Evolutionary conservation across 768 basidiomycete genomes (phyloP), one percentile per base, ranked within the genome.

Genomic region (Pleurotus pulmonarius): DNA sequence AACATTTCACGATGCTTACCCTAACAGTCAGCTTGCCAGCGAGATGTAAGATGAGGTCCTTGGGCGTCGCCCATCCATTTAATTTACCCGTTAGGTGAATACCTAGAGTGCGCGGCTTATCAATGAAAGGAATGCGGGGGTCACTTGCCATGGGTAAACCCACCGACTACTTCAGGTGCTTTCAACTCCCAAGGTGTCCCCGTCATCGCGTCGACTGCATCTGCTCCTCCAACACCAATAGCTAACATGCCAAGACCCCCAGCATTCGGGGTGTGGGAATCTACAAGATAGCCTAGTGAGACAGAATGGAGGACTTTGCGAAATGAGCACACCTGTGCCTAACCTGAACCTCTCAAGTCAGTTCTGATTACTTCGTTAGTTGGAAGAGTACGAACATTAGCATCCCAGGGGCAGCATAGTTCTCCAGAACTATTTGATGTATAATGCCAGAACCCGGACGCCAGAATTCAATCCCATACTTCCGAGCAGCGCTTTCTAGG

Each of bases 401-500:
- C 82, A 94, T 88, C 59, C 94, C 94, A 5, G 93, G 94, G 46
- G 94, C 94, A 25, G 95, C 94, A 67, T 98, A 98, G 64, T 96
- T 96, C 71, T 99, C 96, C 56, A 99, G 79, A 3, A 99, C 96
- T 58, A 98, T 97, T 68, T 98, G 97, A 69, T 99, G 97, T 60
- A 99, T 96, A 60, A 92, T 94, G 16, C 91, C 91, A 51, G 88
- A 90, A n/a, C 97, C 97, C 29, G 97, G 97, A 64, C 83, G 78
- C 96, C 97, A 98, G 71, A 98, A 99, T 72, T 98, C 96, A 61
- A 98, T 97, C 26, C 96, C 92, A 67, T 92, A 93, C 69, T 92
- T 94, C 61, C 79, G 80, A 25, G 90, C 87, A 13, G 94, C 94
- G 61, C 92, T 95, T 72, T 96, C 87, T 58, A 99, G 75, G 69